Evolutionary conservation across 495 filamentous ascomycete species (phyloP), one percentile per base, ranked within the genome.

Genomic region (Polyplosphaeria fusca): DNA sequence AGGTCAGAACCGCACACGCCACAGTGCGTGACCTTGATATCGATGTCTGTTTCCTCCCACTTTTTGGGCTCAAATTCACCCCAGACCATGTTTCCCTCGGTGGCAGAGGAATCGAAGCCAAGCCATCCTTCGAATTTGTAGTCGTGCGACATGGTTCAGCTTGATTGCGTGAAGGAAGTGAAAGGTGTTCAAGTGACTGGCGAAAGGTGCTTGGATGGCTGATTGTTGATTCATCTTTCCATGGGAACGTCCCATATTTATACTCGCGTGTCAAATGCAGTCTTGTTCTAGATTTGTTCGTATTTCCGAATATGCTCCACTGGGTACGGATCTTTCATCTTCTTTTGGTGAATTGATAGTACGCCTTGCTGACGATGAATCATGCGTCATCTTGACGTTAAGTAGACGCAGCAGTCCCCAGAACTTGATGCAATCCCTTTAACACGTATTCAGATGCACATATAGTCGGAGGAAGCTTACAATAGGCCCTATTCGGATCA

Each of bases 1-100:
- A 91, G 48, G 65, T 95, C 88, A 44, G 77, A 79, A 23, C 87
- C 89, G 70, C 90, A 94, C 62, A 96, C 82, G 46, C 89, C 88
- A 68, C 88, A 92, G 74, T 94, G 88, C 1, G 86, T 79, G 56
- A 95, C 74, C 66, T 82, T 74, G 55, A 88, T 86, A 64, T 88
- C 84, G 41, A 95, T 77, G 69, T 95, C 88, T 54, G 78, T 85
- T 63, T 87, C 83, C 26, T 83, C n/a, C 14, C 35, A 53, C 1
- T 38, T 22, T 19, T 94, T 95, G 4, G 87, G 87, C 58, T 84
- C 78, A 69, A 81, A 93, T 57, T 79, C 74, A 57, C 79, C 76
- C 81, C 83, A 90, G 28, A 74, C 72, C 70, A 93, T 83, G 12
- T 89, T 86, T 45, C 81, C 86, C 18, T 86, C 73, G 44, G 77